Evolutionary conservation across 192 early-diverging fungal species (phyloP).

Genomic region (Piromyces finnis): DNA sequence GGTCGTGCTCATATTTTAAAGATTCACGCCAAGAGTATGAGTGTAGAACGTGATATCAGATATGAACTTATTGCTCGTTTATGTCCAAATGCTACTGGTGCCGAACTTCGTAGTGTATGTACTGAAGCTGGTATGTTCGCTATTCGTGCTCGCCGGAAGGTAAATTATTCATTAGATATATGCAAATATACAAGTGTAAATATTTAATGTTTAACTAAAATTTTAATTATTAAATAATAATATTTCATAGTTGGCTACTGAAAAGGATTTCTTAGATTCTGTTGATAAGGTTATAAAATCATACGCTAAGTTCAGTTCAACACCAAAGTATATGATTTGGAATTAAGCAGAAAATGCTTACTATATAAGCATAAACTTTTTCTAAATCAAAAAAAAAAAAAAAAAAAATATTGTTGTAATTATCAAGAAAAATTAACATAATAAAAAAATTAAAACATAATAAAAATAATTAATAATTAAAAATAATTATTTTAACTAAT

Average conservation of each 20-base stretch:
- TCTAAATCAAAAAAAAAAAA: no score
- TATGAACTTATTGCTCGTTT: slow-evolving; percentile 95
- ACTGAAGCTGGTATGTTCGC: slow-evolving; percentile 99
- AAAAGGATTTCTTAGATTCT: slow-evolving; percentile 98
- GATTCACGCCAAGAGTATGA: slow-evolving; percentile 98
- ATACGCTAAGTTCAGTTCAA: slow-evolving; percentile 52
- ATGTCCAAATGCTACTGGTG: slow-evolving; percentile 97
- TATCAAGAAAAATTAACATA: no score
- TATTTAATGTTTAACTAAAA: no score
- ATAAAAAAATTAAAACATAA: no score
- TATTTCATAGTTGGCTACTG: slow-evolving; percentile 58
- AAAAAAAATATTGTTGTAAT: no score
- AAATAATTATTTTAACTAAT: no score
- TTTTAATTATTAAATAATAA: no score
- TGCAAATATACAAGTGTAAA: no score
- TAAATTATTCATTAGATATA: background rate
- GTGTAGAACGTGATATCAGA: slow-evolving; percentile 96
- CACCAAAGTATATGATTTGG: background rate
- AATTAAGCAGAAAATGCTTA: background rate
- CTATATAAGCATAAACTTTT: background rate
- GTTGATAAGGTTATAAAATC: slow-evolving; percentile 99
- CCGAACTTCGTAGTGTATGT: slow-evolving; percentile 94
- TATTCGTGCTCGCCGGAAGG: slow-evolving; percentile 91
- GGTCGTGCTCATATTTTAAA: slow-evolving; percentile 95
- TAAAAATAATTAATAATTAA: no score